Evolutionary conservation across 768 basidiomycete species (phyloP), one percentile per base, ranked within the genome.

Genomic region (Amanita thiersii): DNA sequence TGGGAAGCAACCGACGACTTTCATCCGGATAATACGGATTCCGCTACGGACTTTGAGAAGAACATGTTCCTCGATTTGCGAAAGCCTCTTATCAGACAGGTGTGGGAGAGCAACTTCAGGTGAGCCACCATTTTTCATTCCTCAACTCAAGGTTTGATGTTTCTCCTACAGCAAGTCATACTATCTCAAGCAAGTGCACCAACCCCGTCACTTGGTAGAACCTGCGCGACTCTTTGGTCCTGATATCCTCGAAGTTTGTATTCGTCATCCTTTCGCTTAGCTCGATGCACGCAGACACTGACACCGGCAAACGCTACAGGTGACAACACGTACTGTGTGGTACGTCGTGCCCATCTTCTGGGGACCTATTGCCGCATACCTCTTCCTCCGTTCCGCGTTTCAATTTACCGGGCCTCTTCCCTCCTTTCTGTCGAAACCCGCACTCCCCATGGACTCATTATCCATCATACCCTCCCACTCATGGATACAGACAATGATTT

Each of bases 181-280:
- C 60, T 99, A 99, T 57, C 69, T 99, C 37, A 76, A 89, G 52
- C 96, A 99, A 60, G 88, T 99, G 0, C 96, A 99, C 60, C 92
- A 97, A 58, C 94, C 96, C 1, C 77, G 96, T 31, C 93, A 93
- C 59, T 61, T 93, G 39, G 61, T 77, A 5, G 72, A 88, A 39
- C 81, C 86, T 12, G 92, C 93, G 2, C 79, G 89, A 49, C 66
- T 99, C 45, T 98, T 99, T 57, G 86, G 82, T 9, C 79, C 84
- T 1, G 66, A 73, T 30, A 70, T 80, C 44, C 78, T 96, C 23
- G 94, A 99, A 75, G 86, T 81, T 45, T 26, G 66, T 25, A 19
- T 1, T 18, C 34, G 18, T 44, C 40, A n/a, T 29, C n/a, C n/a
- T 41, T 31, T 47, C 31, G 29, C 20, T 7, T 12, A 10, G 32